Base-by-base conservation (phyloP, 31 red algal genomes). In the Odonthalia washingtoniensis region DNA sequence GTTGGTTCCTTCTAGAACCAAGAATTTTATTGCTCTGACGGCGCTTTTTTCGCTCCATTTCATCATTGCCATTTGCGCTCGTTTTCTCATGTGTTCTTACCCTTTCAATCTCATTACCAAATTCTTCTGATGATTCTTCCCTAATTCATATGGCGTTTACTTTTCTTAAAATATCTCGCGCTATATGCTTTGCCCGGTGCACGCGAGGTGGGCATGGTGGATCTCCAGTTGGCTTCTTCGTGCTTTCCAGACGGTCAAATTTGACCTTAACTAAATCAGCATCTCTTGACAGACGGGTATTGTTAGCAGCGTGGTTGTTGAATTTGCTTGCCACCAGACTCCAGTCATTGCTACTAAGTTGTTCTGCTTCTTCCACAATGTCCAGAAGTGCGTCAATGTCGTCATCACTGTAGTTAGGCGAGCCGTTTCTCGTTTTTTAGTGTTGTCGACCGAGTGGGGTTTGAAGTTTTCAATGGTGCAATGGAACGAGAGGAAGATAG, bases 281-380 rank as follows among this genome's bases (percentile, higher is more conserved):
- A 3, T 41, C 46, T 31, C 74, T 36, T 2, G 1, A 16, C 2
- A 31, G 28, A 41, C 74, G 34, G 32, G 14, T 30, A 5, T 3
- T 1, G 1, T 16, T 3, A 1, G 2, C 16, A n/a, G 27, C 46
- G 1, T 32, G 21, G 1, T 5, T 17, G 5, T 74, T 65, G 39
- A 42, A 86, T 32, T 43, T 46, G 1, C 53, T 4, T 0, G 33
- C 44, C 1, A 86, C 65, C 35, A 60, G 2, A 1, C 26, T 41
- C 66, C 81, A 73, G 40, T 65, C 64, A 40, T 73, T 84, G 17
- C 3, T 42, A 17, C 81, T 60, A 72, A 84, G 40, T 12, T 53
- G 81, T 34, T 31, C 0, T 3, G 69, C 42, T 28, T 46, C 27
- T 18, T 84, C 66, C 33, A 73, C 34, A 33, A 83, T 40, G 31